Evolutionary conservation across 352 stramenopile genomes (phyloP), one percentile per base, ranked within the genome.

Genomic region (Pythium brassicae): DNA sequence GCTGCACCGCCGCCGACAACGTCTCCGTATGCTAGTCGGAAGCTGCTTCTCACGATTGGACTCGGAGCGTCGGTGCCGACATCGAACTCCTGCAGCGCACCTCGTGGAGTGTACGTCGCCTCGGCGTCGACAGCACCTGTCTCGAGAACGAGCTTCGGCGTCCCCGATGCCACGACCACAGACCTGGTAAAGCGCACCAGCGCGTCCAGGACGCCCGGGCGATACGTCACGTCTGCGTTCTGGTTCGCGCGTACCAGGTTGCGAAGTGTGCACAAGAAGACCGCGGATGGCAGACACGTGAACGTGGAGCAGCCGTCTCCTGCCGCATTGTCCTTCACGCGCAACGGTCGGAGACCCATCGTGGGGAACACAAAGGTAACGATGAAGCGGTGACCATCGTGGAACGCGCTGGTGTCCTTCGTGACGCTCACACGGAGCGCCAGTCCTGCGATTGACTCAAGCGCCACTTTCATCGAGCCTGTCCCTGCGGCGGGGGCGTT

Each of bases 11-110:
- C 63, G 3, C 60, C 53, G 2, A 57, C 69, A n/a, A 77, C 71
- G 53, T 89, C 72, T 0, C 78, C 78, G n/a, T 92, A 92, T 0
- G 60, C 58, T 4, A 92, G 58, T 9, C 63, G 73, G 53, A 89
- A 87, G 0, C 52, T 69, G 2, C 78, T 77, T 32, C 37, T 50
- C 7, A 86, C 39, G 15, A 86, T 53, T 4, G 37, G 47, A 57
- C 78, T 89, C 0, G 78, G 63, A 46, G 66, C 72, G 2, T 78
- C 61, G 0, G 78, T 60, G 1, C 75, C 78, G 0, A 92, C 73
- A 32, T 92, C 78, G 57, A 92, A 88, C 46, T 82, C 63, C n/a
- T 79, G 66, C 0, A 78, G 22, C 0, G 73, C 65, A 6, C 75
- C 73, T 43, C 76, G 71, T 4, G 68, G 62, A 0, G 69, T 84